A percentile compares a stretch with the other conserved stretches of the same genome.
Conservation (phyloP, 176 grass and related monocot species). For the Oryza australiensis region DNA sequence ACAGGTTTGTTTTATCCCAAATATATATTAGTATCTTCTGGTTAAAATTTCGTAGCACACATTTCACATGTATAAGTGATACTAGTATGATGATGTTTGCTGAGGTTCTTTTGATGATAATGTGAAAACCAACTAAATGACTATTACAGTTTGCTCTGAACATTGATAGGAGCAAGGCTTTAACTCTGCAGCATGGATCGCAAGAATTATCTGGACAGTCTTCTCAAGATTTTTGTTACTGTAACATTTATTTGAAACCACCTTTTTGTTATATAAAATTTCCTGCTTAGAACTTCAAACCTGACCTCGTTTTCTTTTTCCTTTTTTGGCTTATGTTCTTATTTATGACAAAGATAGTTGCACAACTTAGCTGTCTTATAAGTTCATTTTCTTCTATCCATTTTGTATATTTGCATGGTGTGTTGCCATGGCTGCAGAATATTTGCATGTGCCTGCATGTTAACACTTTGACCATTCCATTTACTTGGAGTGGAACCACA, state of each 20-base stretch:
- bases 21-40: neutral
- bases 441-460: neutral
- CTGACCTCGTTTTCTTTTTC: neutral
- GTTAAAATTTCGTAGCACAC: neutral
- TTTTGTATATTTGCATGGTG: constrained; percentile 13
- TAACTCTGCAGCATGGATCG: neutral
- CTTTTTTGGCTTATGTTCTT: neutral
- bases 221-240: constrained; percentile 1
- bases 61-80: neutral
- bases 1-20: constrained; percentile 57
- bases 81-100: neutral
- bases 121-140: constrained; percentile 11
- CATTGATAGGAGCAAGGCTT: neutral
- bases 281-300: neutral
- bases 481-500: neutral
- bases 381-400: neutral
- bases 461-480: neutral
- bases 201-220: neutral
- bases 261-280: neutral
- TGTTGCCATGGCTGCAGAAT: neutral
- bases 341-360: neutral
- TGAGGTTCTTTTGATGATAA: neutral
- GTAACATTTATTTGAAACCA: neutral
- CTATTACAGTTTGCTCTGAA: neutral
- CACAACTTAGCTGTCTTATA: neutral